These are phyloP conservation scores for Tolypocladium cylindrosporum DNA, from an alignment of 2,329 filamentous ascomycete genomes.

Conservation along the genomic window DNA sequence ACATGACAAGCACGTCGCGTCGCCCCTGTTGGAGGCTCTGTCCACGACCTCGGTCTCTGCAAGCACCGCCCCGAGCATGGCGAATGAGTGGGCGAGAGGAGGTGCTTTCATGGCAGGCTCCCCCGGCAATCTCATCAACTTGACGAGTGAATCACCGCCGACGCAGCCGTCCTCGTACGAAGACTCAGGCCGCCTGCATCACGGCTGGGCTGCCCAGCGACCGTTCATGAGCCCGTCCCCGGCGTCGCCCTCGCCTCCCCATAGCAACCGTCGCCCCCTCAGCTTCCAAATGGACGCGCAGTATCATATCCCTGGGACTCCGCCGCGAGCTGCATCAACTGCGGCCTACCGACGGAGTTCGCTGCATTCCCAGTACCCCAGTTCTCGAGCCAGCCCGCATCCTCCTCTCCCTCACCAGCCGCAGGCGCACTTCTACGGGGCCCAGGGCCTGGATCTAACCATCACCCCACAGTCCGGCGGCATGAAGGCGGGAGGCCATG, in stretches of 20 bases:
- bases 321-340: conserved; percentile 21
- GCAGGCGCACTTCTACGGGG: conserved; percentile 68
- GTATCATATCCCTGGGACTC: conserved; percentile 29
- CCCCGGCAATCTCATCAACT: conserved; percentile 42
- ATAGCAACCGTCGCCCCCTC: conserved; percentile 31
- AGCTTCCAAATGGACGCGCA: conserved; percentile 45
- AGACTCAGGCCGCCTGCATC: conserved; percentile 31
- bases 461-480: conserved; percentile 43
- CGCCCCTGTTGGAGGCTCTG: conserved; percentile 37
- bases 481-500: conserved; percentile 54
- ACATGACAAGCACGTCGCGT: conserved; percentile 32
- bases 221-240: conserved; percentile 33
- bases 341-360: conserved; percentile 34
- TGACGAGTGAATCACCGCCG: conserved; percentile 42
- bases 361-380: conserved; percentile 39
- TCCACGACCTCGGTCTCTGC: conserved; percentile 38
- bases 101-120: conserved; percentile 32
- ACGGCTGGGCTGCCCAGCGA: conserved; percentile 36
- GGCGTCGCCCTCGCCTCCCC: conserved; percentile 29
- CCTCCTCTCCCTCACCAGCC: conserved; percentile 66
- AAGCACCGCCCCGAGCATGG: conserved; percentile 36
- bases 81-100: conserved; percentile 33
- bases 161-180: conserved; percentile 43
- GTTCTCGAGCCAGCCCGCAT: conserved; percentile 33
- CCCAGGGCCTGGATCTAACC: conserved; percentile 66